Percentiles rank a stretch among this genome's conserved stretches.
phyloP scores from a whole-genome alignment of 495 filamentous ascomycete species.

The Clavariopsis aquatica region DNA sequence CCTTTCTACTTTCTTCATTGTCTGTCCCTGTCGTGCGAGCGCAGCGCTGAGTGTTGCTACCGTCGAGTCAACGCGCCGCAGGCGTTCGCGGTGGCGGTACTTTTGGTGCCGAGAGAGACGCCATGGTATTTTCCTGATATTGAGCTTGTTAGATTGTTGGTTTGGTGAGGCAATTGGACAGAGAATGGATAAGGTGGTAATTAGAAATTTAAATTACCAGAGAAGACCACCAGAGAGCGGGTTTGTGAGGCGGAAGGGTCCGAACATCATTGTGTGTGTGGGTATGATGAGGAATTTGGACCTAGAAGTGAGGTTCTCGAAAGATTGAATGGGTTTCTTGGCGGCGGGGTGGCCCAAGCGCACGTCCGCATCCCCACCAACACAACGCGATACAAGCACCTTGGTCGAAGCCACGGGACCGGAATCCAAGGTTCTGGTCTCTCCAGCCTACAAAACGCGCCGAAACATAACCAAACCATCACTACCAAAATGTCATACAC shows the following conservation, averaged over 20 bases:
- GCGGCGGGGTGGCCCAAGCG: background rate
- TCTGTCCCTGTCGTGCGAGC: conserved; percentile 55
- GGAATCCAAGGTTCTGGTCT: no score
- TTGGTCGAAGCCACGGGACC: no score
- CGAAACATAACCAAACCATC: background rate
- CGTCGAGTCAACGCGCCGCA: conserved; percentile 81
- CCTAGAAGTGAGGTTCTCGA: conserved; percentile 19
- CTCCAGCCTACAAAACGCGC: background rate
- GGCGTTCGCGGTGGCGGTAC: conserved; percentile 79
- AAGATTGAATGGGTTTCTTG: conserved; percentile 16
- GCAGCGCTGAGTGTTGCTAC: conserved; percentile 75
- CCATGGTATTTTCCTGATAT: conserved; percentile 92
- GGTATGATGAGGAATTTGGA: background rate
- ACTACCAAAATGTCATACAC: conserved; percentile 79
- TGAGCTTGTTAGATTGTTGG: background rate
- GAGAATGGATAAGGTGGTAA: background rate
- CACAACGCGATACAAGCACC: background rate
- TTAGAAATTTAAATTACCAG: conserved; percentile 39
- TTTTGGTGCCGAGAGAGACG: conserved; percentile 90
- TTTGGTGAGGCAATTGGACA: conserved; percentile 5
- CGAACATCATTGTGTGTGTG: conserved; percentile 62
- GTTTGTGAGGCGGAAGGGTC: conserved; percentile 76
- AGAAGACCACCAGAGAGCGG: conserved; percentile 67
- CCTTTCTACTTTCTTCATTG: conserved; percentile 69
- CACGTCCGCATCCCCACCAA: conserved; percentile 1